Base-by-base conservation (phyloP, 2,329 filamentous ascomycete species). In the Xenoacremonium recifei region DNA sequence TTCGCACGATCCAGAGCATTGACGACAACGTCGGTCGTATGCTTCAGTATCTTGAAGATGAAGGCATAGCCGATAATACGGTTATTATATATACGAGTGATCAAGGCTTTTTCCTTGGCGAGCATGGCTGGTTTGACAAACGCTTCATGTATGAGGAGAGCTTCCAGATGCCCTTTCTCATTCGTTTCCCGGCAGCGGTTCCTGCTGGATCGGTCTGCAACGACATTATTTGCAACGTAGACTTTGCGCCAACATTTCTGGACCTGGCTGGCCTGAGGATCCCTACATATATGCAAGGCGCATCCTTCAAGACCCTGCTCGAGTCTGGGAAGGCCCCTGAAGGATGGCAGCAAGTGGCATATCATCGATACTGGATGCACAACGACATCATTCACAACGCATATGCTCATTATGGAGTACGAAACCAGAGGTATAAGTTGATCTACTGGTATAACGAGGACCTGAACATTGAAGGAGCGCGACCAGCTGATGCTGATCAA, bases 51-150 rank as follows among this genome's bases (percentile, higher is more conserved):
- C 62, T 77, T 1, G 71, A 51, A n/a, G 16, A 17, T 33, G 45
- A 76, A 11, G 66, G 57, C 0, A 53, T 77, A 0, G 57, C 66
- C 0, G 60, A 73, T 1, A 68, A 76, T 48, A 78, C 74, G 0
- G 57, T 78, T 3, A 68, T 78, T 3, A 64, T 77, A 13, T 78
- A 78, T 47, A 76, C 71, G 0, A 75, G 71, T 0, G 75, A 77
- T 47, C 74, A 78, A 45, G 76, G 75, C 5, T 78, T 78, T 60
- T 79, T 78, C 55, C 67, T 79, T 0, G 75, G 75, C 6, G 75
- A 79, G 44, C 76, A 79, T 45, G 75, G 75, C 39, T 79, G 74
- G 75, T 78, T 77, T 49, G 76, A 78, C 55, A 79, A 79, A 58
- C 69, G 75, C 4, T 77, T 79, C 55, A 77, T 79, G 70, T 79